phyloP scores from a whole-genome alignment of 768 basidiomycete species.

The Russula ochroleuca region DNA sequence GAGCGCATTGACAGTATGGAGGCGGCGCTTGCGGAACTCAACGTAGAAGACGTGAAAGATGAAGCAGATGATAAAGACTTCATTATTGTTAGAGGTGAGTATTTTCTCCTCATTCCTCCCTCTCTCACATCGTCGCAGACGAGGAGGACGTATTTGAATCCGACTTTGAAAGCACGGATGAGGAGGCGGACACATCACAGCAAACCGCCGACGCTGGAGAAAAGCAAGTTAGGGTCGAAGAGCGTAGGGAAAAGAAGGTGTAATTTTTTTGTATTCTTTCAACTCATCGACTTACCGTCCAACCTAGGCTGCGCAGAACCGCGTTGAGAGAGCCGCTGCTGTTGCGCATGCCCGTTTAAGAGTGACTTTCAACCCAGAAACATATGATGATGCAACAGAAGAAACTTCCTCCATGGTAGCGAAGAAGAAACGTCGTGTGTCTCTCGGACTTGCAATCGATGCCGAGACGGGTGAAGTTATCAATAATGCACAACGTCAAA shows the following conservation, averaged over 20 bases:
- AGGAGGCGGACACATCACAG: slow-evolving; percentile 44
- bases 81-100: slow-evolving; percentile 54
- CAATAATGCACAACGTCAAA: slow-evolving; percentile 45
- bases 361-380: slow-evolving; percentile 62
- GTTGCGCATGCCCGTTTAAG: slow-evolving; percentile 63
- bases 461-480: slow-evolving; percentile 60
- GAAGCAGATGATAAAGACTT: slow-evolving; percentile 73
- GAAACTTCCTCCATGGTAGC: slow-evolving; percentile 29
- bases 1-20: slow-evolving; percentile 54
- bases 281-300: slow-evolving; percentile 1
- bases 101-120: background rate
- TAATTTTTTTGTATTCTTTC: slow-evolving; percentile 9
- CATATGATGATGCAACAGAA: slow-evolving; percentile 31
- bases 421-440: slow-evolving; percentile 47
- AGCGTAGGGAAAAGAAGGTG: slow-evolving; percentile 51
- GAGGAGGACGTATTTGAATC: slow-evolving; percentile 80
- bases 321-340: slow-evolving; percentile 59
- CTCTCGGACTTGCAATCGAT: slow-evolving; percentile 51
- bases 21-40: slow-evolving; percentile 69
- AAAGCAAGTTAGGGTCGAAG: slow-evolving; percentile 54
- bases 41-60: slow-evolving; percentile 44
- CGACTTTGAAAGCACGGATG: slow-evolving; percentile 84
- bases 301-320: slow-evolving; percentile 49
- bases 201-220: slow-evolving; percentile 56
- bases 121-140: slow-evolving; percentile 42